These are phyloP conservation scores for Arabidopsis suecica DNA, from an alignment of 345 rosid species.

Conservation along the genomic window DNA sequence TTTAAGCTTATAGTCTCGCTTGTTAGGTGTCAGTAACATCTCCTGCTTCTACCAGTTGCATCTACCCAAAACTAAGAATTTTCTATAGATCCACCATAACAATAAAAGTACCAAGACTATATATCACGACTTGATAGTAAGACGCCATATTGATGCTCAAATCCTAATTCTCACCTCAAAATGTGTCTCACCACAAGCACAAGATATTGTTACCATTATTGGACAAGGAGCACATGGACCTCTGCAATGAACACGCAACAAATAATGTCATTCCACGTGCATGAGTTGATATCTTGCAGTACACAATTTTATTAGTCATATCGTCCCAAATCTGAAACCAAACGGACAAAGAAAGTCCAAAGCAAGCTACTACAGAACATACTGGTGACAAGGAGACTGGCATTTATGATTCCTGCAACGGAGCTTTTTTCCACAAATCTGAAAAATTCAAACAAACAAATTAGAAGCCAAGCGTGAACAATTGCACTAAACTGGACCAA, in stretches of 20 bases:
- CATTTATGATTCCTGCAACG: constrained; percentile 92
- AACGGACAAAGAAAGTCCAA: constrained; percentile 16
- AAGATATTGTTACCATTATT: constrained; percentile 83
- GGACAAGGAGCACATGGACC: constrained; percentile 98
- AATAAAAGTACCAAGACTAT: constrained; percentile 2
- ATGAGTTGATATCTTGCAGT: constrained; percentile 20
- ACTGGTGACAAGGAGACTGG: constrained; percentile 91
- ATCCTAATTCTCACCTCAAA: constrained; percentile 70
- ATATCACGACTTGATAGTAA: constrained; percentile 7
- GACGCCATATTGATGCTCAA: constrained; percentile 3
- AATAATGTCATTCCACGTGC: constrained; percentile 23
- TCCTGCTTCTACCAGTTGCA: constrained; percentile 4
- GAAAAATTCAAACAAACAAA: constrained; percentile 32
- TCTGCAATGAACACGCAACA: constrained; percentile 55
- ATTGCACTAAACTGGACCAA: constrained; percentile 15
- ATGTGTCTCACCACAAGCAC: constrained; percentile 79
- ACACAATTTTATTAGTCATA: constrained; percentile 1
- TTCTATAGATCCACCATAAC: constrained; percentile 2
- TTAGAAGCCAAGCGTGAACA: constrained; percentile 9
- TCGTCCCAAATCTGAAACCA: constrained; percentile 12
- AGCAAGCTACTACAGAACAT: constrained; percentile 39
- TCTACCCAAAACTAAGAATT: not conserved
- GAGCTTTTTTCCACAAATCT: constrained; percentile 83
- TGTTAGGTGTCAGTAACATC: not conserved
- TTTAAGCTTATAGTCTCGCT: constrained; percentile 8